These are phyloP conservation scores for Arabidopsis thaliana DNA, from an alignment of 345 rosid species.

Conservation along the genomic window DNA sequence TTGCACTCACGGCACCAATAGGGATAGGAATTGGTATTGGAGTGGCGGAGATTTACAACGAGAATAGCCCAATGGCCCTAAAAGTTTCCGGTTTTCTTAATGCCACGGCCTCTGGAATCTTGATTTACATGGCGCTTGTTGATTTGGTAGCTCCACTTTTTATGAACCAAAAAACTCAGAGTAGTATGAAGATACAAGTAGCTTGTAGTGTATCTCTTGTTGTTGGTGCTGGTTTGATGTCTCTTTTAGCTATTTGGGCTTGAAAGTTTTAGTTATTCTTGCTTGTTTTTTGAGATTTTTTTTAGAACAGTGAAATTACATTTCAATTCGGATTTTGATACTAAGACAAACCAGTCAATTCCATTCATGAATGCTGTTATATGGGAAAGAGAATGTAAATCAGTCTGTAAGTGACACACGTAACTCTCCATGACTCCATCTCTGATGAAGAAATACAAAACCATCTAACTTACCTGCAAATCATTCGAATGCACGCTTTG, in stretches of 20 bases:
- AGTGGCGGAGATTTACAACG: constrained; percentile 48
- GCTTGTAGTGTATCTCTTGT: constrained; percentile 46
- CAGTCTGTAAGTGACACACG: no score
- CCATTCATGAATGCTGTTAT: background rate
- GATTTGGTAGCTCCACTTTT: constrained; percentile 65
- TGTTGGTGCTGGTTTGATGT: constrained; percentile 65
- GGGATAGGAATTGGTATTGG: constrained; percentile 66
- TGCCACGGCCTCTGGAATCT: constrained; percentile 64
- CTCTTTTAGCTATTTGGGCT: constrained; percentile 70
- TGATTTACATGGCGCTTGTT: constrained; percentile 68
- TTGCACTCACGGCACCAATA: constrained; percentile 62
- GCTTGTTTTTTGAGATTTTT: background rate
- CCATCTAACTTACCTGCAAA: no score
- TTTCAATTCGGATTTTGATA: constrained; percentile 7
- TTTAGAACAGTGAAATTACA: background rate
- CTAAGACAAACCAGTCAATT: background rate
- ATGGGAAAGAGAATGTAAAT: background rate
- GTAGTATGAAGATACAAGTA: constrained; percentile 45
- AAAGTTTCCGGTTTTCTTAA: constrained; percentile 58
- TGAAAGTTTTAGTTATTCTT: constrained; percentile 9
- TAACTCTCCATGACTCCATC: no score
- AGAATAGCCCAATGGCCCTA: constrained; percentile 57
- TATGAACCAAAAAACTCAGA: constrained; percentile 50
- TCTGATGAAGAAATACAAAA: no score
- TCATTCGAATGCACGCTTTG: no score